Evolutionary conservation across 2,329 filamentous ascomycete genomes (phyloP), one percentile per base, ranked within the genome.

Genomic region (Pyrenophora tritici-repentis): DNA sequence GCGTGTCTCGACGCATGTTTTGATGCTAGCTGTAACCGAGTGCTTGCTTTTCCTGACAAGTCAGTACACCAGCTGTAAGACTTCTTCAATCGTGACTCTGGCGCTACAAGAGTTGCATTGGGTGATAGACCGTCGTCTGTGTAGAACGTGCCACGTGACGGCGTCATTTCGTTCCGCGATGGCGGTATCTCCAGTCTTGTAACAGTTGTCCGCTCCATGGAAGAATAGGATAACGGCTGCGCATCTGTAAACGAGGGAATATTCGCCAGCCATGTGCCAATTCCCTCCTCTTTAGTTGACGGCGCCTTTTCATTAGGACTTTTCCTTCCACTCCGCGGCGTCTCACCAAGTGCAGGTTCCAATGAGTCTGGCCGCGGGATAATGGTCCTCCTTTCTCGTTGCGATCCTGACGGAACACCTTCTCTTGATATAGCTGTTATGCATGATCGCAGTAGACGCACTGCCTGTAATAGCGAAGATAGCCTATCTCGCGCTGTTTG

Each of bases 241-340:
- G 50, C 55, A 16, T 65, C 56, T 41, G 59, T 56, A 35, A 56
- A 63, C n/a, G 50, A 59, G 6, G 65, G 61, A 9, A 70, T 61
- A 35, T 65, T 61, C 9, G 65, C 65, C 18, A 70, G 63, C 67
- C 67, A 70, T 10, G 61, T 65, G 2, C 65, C 65, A 14, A 70
- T 68, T 6, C 63, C 60, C 35, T 59, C 59, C 18, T 48, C 43
- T n/a, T 46, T 53, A 10, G 50, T 45, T n/a, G 51, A 38, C 1
- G 56, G 42, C 26, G 35, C 36, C 16, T 58, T 46, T 12, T 57
- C 48, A 12, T 57, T 46, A n/a, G 60, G 56, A 16, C 50, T 59
- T 9, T 54, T 53, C 31, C 53, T 59, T 12, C 50, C 50, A 37
- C 63, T 62, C n/a, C 64, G 62, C 8, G 57, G 54, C 20, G 50